These are phyloP conservation scores for Lumnitzera littorea DNA, from an alignment of 345 rosid species.

Conservation along the genomic window DNA sequence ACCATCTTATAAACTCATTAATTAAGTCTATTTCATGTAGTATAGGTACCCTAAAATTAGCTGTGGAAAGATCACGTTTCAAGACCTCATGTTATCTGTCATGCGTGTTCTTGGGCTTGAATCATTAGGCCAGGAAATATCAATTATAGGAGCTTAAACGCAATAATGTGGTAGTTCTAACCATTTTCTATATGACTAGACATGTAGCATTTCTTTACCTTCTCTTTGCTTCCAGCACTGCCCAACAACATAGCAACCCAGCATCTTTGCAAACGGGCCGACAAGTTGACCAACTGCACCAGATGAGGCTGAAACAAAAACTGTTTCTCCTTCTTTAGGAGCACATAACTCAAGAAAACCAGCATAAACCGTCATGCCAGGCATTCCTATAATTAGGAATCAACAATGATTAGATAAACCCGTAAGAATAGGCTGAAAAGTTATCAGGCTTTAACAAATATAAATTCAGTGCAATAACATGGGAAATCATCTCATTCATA, in stretches of 20 bases:
- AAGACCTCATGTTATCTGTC: no score
- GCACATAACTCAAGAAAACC: constrained; percentile 11
- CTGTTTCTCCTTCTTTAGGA: constrained; percentile 16
- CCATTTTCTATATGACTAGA: not conserved
- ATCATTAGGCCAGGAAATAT: not conserved
- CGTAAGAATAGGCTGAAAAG: no score
- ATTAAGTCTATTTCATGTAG: no score
- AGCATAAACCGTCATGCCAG: constrained; percentile 13
- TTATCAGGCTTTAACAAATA: not conserved
- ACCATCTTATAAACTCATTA: no score
- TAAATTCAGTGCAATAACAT: not conserved
- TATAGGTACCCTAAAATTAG: no score
- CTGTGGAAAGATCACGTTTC: no score
- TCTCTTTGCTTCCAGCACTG: constrained; percentile 11
- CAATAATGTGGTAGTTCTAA: no score
- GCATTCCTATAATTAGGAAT: constrained; percentile 12
- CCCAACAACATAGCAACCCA: constrained; percentile 16
- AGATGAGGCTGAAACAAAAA: constrained; percentile 6
- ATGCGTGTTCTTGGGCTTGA: not conserved
- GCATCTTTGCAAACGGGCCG: constrained; percentile 17
- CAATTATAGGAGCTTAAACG: no score
- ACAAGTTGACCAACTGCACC: constrained; percentile 15
- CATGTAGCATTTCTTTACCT: constrained; percentile 4
- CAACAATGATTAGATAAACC: not conserved
- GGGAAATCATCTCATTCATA: not conserved